Base-by-base conservation (phyloP, 768 basidiomycete species). In the Mycena capillaripes region DNA sequence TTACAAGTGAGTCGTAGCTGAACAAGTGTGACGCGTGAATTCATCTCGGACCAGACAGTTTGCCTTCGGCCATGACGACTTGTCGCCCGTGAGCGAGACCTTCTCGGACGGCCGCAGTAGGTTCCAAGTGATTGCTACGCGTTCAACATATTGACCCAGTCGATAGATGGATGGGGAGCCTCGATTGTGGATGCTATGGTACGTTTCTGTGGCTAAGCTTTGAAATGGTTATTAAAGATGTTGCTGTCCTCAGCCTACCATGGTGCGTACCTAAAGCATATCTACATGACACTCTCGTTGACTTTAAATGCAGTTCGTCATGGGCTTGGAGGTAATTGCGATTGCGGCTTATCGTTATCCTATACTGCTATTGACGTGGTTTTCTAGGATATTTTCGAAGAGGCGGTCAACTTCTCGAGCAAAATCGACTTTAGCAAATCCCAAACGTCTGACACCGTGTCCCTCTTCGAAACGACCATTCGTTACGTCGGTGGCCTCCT, bases 381-480 rank as follows among this genome's bases (percentile, higher is more conserved):
- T 44, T 46, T 4, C 14, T 23, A 91, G 87, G 87, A 89, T 70
- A 81, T 87, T 29, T 91, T 36, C 42, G 16, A 17, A 21, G 42
- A 44, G 42, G 42, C 42, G 14, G 42, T 44, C 42, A 44, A 44
- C 42, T 88, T 89, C 75, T 80, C 86, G 2, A 82, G 81, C 40
- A 78, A 81, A 0, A 87, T 93, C 64, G 88, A 94, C 78, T 93
- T 92, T 79, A 88, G 79, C 70, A 76, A 78, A 36, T 87, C 90
- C 1, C 80, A 85, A 27, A 89, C 86, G 0, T n/a, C 77, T 2
- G 83, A 85, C 57, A 85, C 86, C 4, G 59, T 2, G 87, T 85
- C 72, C 69, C 82, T 94, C 4, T 94, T 95, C 75, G 93, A 95
- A 80, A 92, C 92, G 0, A 93, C 91, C 0, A 95, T 95, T 76